Evolutionary conservation across 2,329 filamentous ascomycete genomes (phyloP).

Genomic region (Alternaria arborescens): DNA sequence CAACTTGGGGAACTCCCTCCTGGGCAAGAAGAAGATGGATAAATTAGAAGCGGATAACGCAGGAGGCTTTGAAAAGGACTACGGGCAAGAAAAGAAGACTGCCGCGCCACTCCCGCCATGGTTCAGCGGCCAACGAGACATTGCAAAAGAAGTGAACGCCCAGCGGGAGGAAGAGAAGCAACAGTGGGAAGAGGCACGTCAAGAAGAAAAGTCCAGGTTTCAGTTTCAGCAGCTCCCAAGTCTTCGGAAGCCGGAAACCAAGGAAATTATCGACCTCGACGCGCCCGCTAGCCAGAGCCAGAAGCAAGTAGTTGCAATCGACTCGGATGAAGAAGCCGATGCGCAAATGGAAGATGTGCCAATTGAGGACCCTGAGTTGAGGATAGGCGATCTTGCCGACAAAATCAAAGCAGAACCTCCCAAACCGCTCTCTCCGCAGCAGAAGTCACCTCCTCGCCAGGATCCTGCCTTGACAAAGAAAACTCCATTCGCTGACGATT

Average conservation of each 20-base stretch:
- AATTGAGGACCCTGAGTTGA: constrained; percentile 41
- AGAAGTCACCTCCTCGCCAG: constrained; percentile 31
- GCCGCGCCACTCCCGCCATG: constrained; percentile 75
- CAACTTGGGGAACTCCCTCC: constrained; percentile 71
- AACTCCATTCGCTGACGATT: constrained; percentile 38
- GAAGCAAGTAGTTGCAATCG: constrained; percentile 67
- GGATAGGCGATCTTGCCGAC: constrained; percentile 57
- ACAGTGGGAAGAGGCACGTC: constrained; percentile 65
- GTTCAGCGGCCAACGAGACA: constrained; percentile 67
- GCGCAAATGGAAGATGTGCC: constrained; percentile 45
- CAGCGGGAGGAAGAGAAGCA: constrained; percentile 55
- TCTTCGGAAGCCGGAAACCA: constrained; percentile 64
- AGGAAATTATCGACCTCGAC: constrained; percentile 59
- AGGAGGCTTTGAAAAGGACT: constrained; percentile 71
- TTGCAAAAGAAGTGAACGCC: constrained; percentile 63
- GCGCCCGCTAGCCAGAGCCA: constrained; percentile 52
- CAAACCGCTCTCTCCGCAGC: constrained; percentile 29
- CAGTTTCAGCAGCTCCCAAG: constrained; percentile 70
- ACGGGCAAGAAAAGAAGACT: constrained; percentile 54
- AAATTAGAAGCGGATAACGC: constrained; percentile 63
- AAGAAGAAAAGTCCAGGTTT: constrained; percentile 65
- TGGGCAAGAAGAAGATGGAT: constrained; percentile 62
- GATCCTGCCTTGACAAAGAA: constrained; percentile 28
- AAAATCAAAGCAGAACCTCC: constrained; percentile 55
- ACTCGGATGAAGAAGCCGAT: constrained; percentile 66